Conservation (phyloP, 129 eudicot genomes). For the Lactuca sativa region DNA sequence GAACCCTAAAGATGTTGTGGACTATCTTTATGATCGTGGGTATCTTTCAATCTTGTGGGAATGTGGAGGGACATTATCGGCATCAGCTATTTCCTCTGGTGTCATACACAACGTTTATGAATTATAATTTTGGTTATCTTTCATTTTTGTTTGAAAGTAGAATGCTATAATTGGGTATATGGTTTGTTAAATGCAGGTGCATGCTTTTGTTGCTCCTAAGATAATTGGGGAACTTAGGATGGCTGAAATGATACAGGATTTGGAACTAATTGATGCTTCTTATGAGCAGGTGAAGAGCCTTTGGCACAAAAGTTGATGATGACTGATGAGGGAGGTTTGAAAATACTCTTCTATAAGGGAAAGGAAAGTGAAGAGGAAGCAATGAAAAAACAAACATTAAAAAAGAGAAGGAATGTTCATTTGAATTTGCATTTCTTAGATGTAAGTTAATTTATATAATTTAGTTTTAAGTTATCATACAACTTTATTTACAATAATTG, state of each 20-base stretch:
- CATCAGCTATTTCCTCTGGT: constrained; percentile 87
- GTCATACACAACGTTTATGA: constrained; percentile 85
- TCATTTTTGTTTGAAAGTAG: neutral
- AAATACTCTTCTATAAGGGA: too few relatives aligned
- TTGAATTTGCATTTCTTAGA: too few relatives aligned
- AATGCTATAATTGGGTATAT: neutral
- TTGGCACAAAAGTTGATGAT: too few relatives aligned
- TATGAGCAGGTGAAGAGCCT: constrained; percentile 99
- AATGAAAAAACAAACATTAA: too few relatives aligned
- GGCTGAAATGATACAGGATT: constrained; percentile 98
- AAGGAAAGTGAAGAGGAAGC: too few relatives aligned
- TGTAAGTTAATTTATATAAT: too few relatives aligned
- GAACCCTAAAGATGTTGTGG: constrained; percentile 75
- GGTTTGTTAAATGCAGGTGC: constrained; percentile 50
- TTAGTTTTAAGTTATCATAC: too few relatives aligned
- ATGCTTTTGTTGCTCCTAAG: constrained; percentile 98
- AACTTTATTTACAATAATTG: too few relatives aligned
- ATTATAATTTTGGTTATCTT: neutral
- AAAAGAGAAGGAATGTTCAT: too few relatives aligned
- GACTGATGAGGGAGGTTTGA: too few relatives aligned
- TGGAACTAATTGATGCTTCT: constrained; percentile 72
- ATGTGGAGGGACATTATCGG: constrained; percentile 95
- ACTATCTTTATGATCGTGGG: constrained; percentile 88
- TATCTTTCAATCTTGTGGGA: constrained; percentile 95
- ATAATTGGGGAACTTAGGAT: constrained; percentile 99